These are phyloP conservation scores for Pyrus bretschneideri DNA, from an alignment of 306 rosid species.

Conservation along the genomic window DNA sequence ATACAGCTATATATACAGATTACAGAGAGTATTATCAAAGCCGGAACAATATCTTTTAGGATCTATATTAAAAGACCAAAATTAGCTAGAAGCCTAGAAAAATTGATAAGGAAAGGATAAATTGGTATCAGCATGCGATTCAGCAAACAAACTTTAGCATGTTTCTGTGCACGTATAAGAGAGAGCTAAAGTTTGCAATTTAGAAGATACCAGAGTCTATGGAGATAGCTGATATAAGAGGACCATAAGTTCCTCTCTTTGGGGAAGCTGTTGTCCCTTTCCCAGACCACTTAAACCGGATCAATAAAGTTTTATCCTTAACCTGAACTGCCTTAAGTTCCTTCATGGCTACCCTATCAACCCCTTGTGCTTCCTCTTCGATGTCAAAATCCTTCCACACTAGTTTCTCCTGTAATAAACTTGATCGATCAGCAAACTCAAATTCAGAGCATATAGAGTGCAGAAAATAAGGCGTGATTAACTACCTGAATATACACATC, in stretches of 20 bases:
- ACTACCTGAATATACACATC: slow-evolving; percentile 60
- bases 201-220: slow-evolving; percentile 5
- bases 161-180: background rate
- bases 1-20: background rate
- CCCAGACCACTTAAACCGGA: slow-evolving; percentile 54
- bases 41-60: too few species aligned
- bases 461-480: background rate
- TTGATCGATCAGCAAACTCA: background rate
- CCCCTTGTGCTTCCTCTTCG: slow-evolving; percentile 22
- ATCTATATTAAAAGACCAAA: too few species aligned
- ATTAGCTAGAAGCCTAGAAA: too few species aligned
- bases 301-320: slow-evolving; percentile 24
- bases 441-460: background rate
- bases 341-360: slow-evolving; percentile 22
- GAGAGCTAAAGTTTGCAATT: background rate
- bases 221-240: slow-evolving; percentile 22
- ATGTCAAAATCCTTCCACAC: slow-evolving; percentile 42
- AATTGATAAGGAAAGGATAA: too few species aligned
- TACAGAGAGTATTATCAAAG: background rate
- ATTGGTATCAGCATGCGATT: too few species aligned
- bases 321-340: slow-evolving; percentile 16
- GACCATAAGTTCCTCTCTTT: slow-evolving; percentile 7
- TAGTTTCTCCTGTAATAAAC: slow-evolving; percentile 29
- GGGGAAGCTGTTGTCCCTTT: slow-evolving; percentile 43
- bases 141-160: background rate